Evolutionary conservation across 78 protist species (phyloP).

Genomic region (Polysphondylium violaceum): DNA sequence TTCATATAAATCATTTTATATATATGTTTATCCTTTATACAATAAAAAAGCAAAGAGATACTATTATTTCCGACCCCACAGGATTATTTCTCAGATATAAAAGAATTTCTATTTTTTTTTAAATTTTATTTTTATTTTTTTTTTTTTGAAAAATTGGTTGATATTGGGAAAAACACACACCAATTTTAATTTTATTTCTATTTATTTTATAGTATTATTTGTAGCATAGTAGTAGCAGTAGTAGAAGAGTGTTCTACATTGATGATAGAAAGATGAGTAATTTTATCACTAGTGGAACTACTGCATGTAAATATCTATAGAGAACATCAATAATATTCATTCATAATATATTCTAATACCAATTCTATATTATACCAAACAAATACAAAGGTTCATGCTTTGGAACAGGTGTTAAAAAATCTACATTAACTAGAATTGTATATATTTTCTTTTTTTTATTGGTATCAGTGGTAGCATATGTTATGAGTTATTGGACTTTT

Average conservation of each 20-base stretch:
- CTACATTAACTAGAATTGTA: conserved; percentile 55
- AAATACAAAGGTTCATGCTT: conserved; percentile 24
- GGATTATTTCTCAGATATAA: not conserved
- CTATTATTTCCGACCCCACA: not conserved
- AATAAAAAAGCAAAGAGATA: too few relatives aligned
- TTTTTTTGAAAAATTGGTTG: too few relatives aligned
- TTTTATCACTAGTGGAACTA: not conserved
- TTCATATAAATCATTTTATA: too few relatives aligned
- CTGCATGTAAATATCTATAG: not conserved
- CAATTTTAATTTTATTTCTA: too few relatives aligned
- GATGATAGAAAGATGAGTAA: too few relatives aligned
- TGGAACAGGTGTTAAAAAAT: conserved; percentile 44
- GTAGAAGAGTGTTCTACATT: not conserved
- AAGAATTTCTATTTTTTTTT: too few relatives aligned
- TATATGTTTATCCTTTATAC: too few relatives aligned
- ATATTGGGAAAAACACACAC: not conserved
- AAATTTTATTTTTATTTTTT: too few relatives aligned
- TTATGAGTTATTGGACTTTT: conserved; percentile 38
- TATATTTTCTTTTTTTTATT: conserved; percentile 49
- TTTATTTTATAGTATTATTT: too few relatives aligned
- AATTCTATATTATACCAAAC: not conserved
- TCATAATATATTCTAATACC: not conserved
- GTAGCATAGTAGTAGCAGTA: not conserved
- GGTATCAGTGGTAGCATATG: conserved; percentile 46
- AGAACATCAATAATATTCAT: not conserved